Conservation (phyloP, 495 filamentous ascomycete species). For the Immersiella caudata region DNA sequence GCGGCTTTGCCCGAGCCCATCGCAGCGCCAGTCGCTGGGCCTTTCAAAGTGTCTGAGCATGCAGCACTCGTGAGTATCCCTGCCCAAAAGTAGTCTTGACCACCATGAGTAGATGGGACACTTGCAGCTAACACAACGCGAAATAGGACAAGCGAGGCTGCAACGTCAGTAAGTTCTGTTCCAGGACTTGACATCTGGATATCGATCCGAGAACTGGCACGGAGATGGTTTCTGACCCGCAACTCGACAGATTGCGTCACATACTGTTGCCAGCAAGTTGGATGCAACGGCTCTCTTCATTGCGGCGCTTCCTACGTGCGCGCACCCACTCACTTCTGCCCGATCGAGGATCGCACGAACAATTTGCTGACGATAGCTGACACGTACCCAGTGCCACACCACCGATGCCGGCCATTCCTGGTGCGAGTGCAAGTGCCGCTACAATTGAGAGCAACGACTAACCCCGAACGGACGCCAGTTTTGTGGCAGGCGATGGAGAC, state of each 20-base stretch:
- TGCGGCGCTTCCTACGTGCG: conserved; percentile 4
- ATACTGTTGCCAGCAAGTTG: neutral
- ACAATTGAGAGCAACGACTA: neutral
- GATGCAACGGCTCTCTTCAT: conserved; percentile 10
- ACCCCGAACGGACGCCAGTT: too few relatives aligned
- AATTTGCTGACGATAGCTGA: neutral
- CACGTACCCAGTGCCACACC: neutral
- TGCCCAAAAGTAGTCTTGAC: too few relatives aligned
- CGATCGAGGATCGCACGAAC: too few relatives aligned
- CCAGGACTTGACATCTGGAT: neutral
- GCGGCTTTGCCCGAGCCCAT: conserved; percentile 1
- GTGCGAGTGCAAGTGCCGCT: conserved; percentile 12
- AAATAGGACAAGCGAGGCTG: conserved; percentile 7
- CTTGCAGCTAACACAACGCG: neutral
- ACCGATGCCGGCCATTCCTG: conserved; percentile 5
- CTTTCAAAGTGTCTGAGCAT: neutral
- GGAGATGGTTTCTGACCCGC: neutral
- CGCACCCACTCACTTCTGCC: too few relatives aligned
- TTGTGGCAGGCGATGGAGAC: too few relatives aligned
- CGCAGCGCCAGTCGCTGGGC: neutral
- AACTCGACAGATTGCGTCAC: neutral
- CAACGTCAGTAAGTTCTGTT: neutral
- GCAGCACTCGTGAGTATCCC: conserved; percentile 8
- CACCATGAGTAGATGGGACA: too few relatives aligned
- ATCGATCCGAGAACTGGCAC: too few relatives aligned